Evolutionary conservation across 176 grass and related monocot species (phyloP).

Genomic region (Musa itinerans): DNA sequence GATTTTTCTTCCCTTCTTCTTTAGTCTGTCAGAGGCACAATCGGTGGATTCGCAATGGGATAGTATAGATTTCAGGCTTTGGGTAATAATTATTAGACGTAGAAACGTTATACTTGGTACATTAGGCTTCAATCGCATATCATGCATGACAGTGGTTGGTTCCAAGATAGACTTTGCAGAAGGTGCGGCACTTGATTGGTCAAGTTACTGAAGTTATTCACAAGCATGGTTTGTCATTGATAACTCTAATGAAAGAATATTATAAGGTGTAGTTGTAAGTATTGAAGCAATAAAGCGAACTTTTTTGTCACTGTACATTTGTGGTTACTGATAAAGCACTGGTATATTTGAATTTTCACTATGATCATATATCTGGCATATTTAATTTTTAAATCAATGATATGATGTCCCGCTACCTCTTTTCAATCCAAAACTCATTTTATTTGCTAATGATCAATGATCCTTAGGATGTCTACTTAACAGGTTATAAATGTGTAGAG

Average conservation of each 20-base stretch:
- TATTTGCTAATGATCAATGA: no score
- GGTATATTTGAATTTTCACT: neutral
- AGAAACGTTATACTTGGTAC: no score
- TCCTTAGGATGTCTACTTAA: no score
- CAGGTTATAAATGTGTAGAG: no score
- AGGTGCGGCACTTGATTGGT: no score
- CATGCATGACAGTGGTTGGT: neutral
- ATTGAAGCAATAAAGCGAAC: neutral
- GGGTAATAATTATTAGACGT: neutral
- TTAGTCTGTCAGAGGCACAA: neutral
- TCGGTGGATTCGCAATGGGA: neutral
- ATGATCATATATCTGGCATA: neutral
- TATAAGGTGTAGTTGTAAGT: neutral
- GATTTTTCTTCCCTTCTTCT: neutral
- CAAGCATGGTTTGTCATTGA: no score
- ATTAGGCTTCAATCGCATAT: no score
- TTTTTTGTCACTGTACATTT: neutral
- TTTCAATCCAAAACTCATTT: no score
- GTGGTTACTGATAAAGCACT: neutral
- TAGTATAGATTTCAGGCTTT: neutral
- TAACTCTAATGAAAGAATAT: neutral
- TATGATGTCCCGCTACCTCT: no score
- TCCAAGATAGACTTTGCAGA: neutral
- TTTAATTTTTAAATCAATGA: neutral
- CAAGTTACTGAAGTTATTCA: no score